phyloP scores from a whole-genome alignment of 2,329 filamentous ascomycete species.

The Magnaporthiopsis incrustans region DNA sequence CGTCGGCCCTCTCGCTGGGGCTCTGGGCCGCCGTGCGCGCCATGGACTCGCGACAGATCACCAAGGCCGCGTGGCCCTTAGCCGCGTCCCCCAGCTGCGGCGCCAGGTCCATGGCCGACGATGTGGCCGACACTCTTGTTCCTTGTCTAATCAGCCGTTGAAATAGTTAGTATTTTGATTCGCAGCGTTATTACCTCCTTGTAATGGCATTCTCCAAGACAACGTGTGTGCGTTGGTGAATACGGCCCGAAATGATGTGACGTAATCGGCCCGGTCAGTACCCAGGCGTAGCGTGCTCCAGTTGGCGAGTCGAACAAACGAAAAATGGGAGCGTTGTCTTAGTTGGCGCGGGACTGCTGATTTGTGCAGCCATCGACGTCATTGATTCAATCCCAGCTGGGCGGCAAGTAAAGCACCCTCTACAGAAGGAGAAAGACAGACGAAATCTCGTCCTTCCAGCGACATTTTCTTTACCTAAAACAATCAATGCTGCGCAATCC shows the following conservation, averaged over 20 bases:
- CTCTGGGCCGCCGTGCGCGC: constrained; percentile 49
- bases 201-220: too few species aligned
- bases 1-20: constrained; percentile 44
- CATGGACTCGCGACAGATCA: constrained; percentile 40
- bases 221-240: too few species aligned
- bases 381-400: background rate
- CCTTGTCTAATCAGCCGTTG: too few species aligned
- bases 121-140: constrained; percentile 13
- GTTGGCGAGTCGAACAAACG: background rate
- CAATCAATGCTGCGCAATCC: too few species aligned
- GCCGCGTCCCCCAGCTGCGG: constrained; percentile 12
- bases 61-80: constrained; percentile 29
- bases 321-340: background rate
- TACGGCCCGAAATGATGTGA: too few species aligned
- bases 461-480: too few species aligned
- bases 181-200: too few species aligned
- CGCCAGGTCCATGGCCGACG: constrained; percentile 3
- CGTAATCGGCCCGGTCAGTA: too few species aligned
- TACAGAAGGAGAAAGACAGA: background rate
- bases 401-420: background rate
- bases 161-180: too few species aligned
- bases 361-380: background rate
- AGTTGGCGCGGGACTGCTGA: too few species aligned
- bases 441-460: too few species aligned
- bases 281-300: too few species aligned